Evolutionary conservation across 2,329 filamentous ascomycete genomes (phyloP), one percentile per base, ranked within the genome.

Genomic region (Leptographium flavum): DNA sequence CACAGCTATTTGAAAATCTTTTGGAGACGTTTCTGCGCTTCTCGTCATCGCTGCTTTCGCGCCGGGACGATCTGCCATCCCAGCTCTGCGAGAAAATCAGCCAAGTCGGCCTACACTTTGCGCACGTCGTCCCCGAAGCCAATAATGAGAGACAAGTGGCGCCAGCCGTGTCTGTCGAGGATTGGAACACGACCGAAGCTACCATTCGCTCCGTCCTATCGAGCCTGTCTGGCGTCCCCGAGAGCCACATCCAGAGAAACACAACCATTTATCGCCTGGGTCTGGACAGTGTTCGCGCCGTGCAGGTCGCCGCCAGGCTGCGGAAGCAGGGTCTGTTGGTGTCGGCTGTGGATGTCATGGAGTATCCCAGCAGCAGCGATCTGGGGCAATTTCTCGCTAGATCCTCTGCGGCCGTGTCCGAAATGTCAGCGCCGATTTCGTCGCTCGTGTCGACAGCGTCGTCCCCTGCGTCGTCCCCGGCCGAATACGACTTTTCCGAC

Each of bases 211-310:
- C 67, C 0, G 65, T 77, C 0, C 59, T 88, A 17, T 69, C 75
- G 0, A 62, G 62, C 7, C 67, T 92, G 22, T 78, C 82, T 1
- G 63, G 67, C 2, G 60, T 72, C 5, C 58, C 72, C 0, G 46
- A 57, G 2, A 54, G 66, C 0, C 64, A 63, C 0, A 79, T 94
- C 39, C 55, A 58, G 4, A 69, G 68, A 13, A 57, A 71, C 10
- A 86, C 78, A 0, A 87, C 84, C 0, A 86, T 96, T 41, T 94
- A 90, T 54, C 79, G 83, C 47, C 73, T 94, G n/a, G 90, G 90
- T 0, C 66, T 95, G 4, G 88, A 95, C 60, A 95, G 88, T 57
- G 92, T 96, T 55, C 88, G 83, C 49, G 84, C 87, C 1, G 72
- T 81, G 5, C 87, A 94, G 55, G 68, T 94, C 10, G 84, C 87